Conservation (phyloP, 441 rosid species). For the Breynia disticha region DNA sequence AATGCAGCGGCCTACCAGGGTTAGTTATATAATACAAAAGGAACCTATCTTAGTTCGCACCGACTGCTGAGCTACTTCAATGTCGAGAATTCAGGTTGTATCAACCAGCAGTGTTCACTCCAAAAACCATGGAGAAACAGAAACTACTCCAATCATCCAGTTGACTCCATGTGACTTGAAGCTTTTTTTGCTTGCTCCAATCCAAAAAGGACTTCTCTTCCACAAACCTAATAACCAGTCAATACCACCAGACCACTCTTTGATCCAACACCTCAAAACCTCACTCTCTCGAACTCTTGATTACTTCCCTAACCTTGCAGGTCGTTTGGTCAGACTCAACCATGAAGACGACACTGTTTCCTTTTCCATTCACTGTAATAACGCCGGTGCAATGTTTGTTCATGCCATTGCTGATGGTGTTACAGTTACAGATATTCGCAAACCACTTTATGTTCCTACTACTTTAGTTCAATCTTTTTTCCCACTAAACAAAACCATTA, state of each 20-base stretch:
- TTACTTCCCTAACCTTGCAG: constrained; percentile 14
- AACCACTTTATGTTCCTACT: constrained; percentile 16
- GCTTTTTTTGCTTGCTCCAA: neutral
- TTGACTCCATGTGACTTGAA: constrained; percentile 25
- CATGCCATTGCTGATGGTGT: constrained; percentile 14
- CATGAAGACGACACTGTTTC: neutral
- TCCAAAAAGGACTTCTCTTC: constrained; percentile 20
- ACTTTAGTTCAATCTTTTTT: constrained; percentile 13
- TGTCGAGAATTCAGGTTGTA: constrained; percentile 6
- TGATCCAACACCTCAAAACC: constrained; percentile 10
- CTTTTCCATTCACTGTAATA: constrained; percentile 16
- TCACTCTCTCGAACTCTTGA: constrained; percentile 16
- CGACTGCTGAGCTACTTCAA: neutral
- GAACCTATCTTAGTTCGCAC: no score
- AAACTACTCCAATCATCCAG: neutral
- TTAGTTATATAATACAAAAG: no score
- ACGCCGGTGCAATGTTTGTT: constrained; percentile 18
- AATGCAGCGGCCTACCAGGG: no score
- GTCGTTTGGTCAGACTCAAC: constrained; percentile 9
- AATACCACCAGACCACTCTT: constrained; percentile 8
- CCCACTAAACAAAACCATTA: constrained; percentile 1
- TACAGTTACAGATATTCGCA: constrained; percentile 1
- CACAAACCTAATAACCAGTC: constrained; percentile 11
- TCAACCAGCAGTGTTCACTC: constrained; percentile 7
- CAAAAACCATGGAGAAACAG: neutral